Evolutionary conservation across 257 asterid species (phyloP), one percentile per base, ranked within the genome.

Genomic region (Buddleja alternifolia): DNA sequence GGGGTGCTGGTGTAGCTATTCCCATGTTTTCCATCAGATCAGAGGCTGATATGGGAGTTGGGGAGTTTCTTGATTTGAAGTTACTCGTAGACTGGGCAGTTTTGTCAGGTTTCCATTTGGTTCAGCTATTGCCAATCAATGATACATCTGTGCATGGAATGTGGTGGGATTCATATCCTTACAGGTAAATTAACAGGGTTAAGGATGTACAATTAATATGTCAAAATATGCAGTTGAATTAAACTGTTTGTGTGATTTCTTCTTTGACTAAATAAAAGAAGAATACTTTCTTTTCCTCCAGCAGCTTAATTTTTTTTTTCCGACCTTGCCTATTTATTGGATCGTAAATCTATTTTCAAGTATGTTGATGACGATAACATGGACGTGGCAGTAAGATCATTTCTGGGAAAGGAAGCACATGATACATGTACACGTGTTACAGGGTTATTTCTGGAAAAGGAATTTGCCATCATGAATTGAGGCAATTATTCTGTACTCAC

Each of bases 81-180:
- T 82, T 94, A 67, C 78, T 94, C 12, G 97, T 86, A 10, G 97
- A 94, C 81, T 87, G 96, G 96, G 90, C 99, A 15, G 95, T 94
- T 51, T 73, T 81, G 58, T 91, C 90, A 21, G 96, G 99, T 60
- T 94, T 91, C 78, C 99, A 94, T 76, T 83, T 94, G 85, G 95
- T 91, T 78, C 99, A 94, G 84, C 88, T 91, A 51, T 80, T 94
- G 86, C 99, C 99, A 19, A 84, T 94, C 51, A 91, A 94, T 51
- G 99, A 94, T 78, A 94, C 99, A 53, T 94, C 99, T n/a, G 99
- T 94, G 25, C 81, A 94, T 39, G 71, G 78, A 70, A 94, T 91
- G 99, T 94, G 99, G 99, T 94, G 97, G 97, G 99, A 94, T 83
- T 94, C 99, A 15, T 94, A 94, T 78, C 97, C 99, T 19, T 94